phyloP scores from a whole-genome alignment of 2,329 filamentous ascomycete genomes.

The Talaromyces verruculosus region DNA sequence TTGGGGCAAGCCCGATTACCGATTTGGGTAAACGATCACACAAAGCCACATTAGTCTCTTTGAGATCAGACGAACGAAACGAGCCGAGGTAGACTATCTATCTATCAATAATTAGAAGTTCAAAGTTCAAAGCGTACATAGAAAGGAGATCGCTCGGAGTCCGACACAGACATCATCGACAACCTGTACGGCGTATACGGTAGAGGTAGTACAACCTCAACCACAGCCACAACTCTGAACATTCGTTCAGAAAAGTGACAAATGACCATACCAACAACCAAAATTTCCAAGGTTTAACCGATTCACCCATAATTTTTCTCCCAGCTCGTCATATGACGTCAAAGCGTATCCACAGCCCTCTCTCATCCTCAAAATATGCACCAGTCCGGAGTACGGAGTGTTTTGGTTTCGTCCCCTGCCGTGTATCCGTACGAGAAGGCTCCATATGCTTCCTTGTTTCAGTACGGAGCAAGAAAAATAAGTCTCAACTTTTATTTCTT shows the following conservation, averaged over 20 bases:
- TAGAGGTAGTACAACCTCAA: neutral
- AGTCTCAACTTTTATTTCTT: too few species aligned
- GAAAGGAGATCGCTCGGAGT: neutral
- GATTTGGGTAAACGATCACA: conserved; percentile 1
- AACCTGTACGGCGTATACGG: neutral
- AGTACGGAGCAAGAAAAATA: neutral
- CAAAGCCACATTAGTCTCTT: neutral
- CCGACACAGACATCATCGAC: neutral
- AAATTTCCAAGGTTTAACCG: neutral
- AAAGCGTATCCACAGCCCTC: neutral
- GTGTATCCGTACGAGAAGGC: neutral
- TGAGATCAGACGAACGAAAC: conserved; percentile 1
- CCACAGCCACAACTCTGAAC: neutral
- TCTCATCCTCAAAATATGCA: neutral
- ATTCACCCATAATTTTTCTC: neutral
- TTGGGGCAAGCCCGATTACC: neutral
- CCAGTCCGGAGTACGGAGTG: neutral
- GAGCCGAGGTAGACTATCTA: neutral
- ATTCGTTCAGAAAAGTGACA: neutral
- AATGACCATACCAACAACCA: neutral
- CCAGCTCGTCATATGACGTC: neutral
- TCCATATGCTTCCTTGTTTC: neutral
- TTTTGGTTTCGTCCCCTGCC: conserved; percentile 4
- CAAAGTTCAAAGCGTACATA: neutral
- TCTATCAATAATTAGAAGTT: neutral